Evolutionary conservation across 2,329 filamentous ascomycete genomes (phyloP).

Genomic region (Alternaria longipes): DNA sequence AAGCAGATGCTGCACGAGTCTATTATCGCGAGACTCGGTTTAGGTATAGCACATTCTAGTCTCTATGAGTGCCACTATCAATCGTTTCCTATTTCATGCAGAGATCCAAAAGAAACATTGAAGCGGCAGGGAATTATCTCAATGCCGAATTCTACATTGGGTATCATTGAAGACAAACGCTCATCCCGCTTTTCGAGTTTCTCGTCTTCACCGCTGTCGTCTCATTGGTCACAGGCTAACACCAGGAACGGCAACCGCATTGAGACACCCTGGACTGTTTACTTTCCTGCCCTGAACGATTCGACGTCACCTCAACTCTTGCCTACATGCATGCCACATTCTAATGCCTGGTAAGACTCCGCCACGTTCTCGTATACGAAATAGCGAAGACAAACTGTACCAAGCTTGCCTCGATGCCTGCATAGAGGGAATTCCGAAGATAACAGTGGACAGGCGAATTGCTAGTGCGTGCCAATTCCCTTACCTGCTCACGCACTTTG

Average conservation of each 20-base stretch:
- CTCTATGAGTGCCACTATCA: not conserved
- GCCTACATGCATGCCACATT: not conserved
- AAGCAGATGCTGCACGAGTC: not conserved
- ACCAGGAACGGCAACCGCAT: not conserved
- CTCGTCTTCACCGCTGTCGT: not conserved
- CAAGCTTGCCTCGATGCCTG: conserved; percentile 25
- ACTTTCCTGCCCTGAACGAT: not conserved
- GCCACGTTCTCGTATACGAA: conserved; percentile 6
- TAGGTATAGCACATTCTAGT: not conserved
- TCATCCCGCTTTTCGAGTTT: not conserved
- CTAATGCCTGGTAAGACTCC: conserved; percentile 20
- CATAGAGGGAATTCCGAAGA: conserved; percentile 27
- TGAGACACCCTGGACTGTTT: not conserved
- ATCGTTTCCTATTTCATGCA: not conserved
- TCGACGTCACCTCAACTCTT: conserved; percentile 1
- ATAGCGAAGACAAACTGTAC: conserved; percentile 24
- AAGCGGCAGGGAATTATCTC: not conserved
- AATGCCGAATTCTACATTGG: not conserved
- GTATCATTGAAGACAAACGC: not conserved
- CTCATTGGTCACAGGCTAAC: not conserved
- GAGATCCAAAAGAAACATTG: not conserved
- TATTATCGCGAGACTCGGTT: not conserved
- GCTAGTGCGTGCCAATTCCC: conserved; percentile 11
- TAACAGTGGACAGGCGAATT: conserved; percentile 18
- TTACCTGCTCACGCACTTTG: conserved; percentile 5